Evolutionary conservation across 2,329 filamentous ascomycete species (phyloP).

Genomic region (Leptographium wingfieldii): DNA sequence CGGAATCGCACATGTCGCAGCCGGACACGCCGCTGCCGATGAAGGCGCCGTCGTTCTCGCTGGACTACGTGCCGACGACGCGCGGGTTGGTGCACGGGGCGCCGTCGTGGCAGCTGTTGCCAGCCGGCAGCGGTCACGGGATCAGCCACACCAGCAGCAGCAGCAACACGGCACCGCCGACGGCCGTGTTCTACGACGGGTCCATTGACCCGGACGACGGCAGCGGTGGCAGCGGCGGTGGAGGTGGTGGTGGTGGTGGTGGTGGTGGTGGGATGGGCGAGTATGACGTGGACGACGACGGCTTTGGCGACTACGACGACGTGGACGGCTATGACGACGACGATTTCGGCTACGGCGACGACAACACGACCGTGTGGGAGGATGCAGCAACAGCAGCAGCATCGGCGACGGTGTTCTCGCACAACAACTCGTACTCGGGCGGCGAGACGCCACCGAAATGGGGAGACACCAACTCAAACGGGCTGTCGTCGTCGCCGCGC

Average conservation of each 20-base stretch:
- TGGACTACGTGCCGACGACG: slow-evolving; percentile 51
- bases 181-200: slow-evolving; percentile 9
- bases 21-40: slow-evolving; percentile 50
- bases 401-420: slow-evolving; percentile 32
- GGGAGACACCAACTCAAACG: neutral
- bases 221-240: slow-evolving; percentile 5
- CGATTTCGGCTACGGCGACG: slow-evolving; percentile 29
- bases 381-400: slow-evolving; percentile 32
- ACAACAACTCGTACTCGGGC: slow-evolving; percentile 41
- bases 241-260: slow-evolving; percentile 37
- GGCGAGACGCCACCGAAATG: slow-evolving; percentile 48
- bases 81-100: neutral
- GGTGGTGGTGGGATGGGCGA: slow-evolving; percentile 33
- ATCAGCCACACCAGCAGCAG: slow-evolving; percentile 5
- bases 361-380: slow-evolving; percentile 41
- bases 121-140: neutral
- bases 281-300: slow-evolving; percentile 24
- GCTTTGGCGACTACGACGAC: slow-evolving; percentile 30
- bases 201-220: slow-evolving; percentile 10
- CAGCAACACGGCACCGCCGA: slow-evolving; percentile 3
- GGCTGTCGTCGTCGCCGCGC: slow-evolving; percentile 42
- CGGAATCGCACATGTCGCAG: slow-evolving; percentile 41
- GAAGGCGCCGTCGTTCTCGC: slow-evolving; percentile 53
- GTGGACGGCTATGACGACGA: slow-evolving; percentile 32
- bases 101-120: neutral